Percentiles rank a stretch among this genome's conserved stretches.
Conservation (phyloP, 306 rosid species). For the Parietaria judaica region DNA sequence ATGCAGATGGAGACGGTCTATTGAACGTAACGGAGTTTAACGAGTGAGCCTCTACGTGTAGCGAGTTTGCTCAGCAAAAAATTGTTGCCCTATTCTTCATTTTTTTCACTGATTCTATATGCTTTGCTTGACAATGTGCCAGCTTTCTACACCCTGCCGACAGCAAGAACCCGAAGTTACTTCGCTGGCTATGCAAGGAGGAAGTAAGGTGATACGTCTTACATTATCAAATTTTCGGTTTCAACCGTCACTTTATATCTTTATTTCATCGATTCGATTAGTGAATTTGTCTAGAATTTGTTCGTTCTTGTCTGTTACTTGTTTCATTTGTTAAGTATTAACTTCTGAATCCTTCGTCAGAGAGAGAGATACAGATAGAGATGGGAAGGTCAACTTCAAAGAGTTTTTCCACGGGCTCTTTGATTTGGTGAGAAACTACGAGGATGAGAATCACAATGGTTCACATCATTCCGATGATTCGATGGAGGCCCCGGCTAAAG, state of each 20-base stretch:
- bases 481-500: constrained; percentile 68
- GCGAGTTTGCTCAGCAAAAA: constrained; percentile 7
- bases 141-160: constrained; percentile 97
- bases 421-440: constrained; percentile 91
- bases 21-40: constrained; percentile 81
- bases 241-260: not conserved
- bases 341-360: constrained; percentile 30
- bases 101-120: constrained; percentile 12
- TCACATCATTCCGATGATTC: constrained; percentile 49
- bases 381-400: constrained; percentile 81
- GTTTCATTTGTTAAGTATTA: constrained; percentile 17
- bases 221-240: constrained; percentile 8
- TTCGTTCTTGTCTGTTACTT: constrained; percentile 1
- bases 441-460: constrained; percentile 61
- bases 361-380: constrained; percentile 85
- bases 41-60: constrained; percentile 58
- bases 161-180: constrained; percentile 70
- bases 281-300: not conserved
- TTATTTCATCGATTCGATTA: not conserved
- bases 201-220: constrained; percentile 62
- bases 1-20: constrained; percentile 71
- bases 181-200: constrained; percentile 84
- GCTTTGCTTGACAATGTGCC: constrained; percentile 9
- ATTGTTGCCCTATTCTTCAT: constrained; percentile 1
- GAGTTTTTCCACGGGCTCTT: constrained; percentile 97